Evolutionary conservation across 2,329 filamentous ascomycete genomes (phyloP).

Genomic region (Phialocephala sp.): DNA sequence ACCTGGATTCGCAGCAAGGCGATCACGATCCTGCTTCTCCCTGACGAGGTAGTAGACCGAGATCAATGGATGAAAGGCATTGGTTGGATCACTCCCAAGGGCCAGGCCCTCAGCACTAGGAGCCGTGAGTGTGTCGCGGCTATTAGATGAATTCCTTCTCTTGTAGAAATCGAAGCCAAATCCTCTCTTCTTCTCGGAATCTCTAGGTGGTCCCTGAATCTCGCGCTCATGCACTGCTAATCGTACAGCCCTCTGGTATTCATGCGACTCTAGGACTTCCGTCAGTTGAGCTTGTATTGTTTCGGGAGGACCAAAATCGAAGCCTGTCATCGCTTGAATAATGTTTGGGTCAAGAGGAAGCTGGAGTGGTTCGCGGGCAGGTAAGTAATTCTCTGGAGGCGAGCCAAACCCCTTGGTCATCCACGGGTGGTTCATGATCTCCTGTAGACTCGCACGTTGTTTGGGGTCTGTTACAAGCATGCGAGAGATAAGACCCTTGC

Average conservation of each 20-base stretch:
- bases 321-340: slow-evolving; percentile 93
- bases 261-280: slow-evolving; percentile 88
- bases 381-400: slow-evolving; percentile 88
- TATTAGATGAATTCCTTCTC: slow-evolving; percentile 85
- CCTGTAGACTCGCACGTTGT: slow-evolving; percentile 82
- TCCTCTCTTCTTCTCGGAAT: slow-evolving; percentile 82
- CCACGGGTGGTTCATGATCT: slow-evolving; percentile 96
- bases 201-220: slow-evolving; percentile 55
- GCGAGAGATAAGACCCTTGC: slow-evolving; percentile 86
- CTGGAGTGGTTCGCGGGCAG: slow-evolving; percentile 80
- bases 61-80: slow-evolving; percentile 89
- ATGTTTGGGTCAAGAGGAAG: slow-evolving; percentile 83
- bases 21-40: slow-evolving; percentile 89
- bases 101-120: slow-evolving; percentile 87
- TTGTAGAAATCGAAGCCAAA: slow-evolving; percentile 98
- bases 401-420: slow-evolving; percentile 89
- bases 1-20: slow-evolving; percentile 60
- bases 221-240: slow-evolving; percentile 72
- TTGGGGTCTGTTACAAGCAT: slow-evolving; percentile 96
- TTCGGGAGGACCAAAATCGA: slow-evolving; percentile 92
- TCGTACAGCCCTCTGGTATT: slow-evolving; percentile 87
- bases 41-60: slow-evolving; percentile 96
- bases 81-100: slow-evolving; percentile 83
- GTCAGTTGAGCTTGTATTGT: slow-evolving; percentile 82
- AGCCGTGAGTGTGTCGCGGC: slow-evolving; percentile 82